phyloP scores from a whole-genome alignment of 495 filamentous ascomycete species.

The Aspergillus taichungensis region DNA sequence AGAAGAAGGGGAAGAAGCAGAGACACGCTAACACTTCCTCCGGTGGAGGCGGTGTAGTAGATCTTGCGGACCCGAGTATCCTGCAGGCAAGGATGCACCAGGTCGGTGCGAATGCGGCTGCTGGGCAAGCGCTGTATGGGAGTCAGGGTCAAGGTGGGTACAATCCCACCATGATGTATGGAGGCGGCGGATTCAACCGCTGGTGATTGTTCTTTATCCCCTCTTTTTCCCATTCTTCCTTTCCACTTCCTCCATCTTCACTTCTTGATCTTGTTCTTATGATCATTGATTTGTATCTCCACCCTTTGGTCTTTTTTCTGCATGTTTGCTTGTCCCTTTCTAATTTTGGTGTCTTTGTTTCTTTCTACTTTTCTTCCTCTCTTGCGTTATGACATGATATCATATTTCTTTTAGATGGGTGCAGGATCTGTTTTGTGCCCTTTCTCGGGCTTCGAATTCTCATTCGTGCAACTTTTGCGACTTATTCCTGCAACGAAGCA shows the following conservation, averaged over 20 bases:
- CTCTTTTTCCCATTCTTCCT: conserved; percentile 13
- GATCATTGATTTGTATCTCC: conserved; percentile 3
- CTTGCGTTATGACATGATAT: conserved; percentile 30
- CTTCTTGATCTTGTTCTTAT: neutral
- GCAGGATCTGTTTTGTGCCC: conserved; percentile 17
- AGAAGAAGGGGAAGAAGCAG: conserved; percentile 99
- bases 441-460: conserved; percentile 17
- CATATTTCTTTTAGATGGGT: conserved; percentile 20
- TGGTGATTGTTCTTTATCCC: conserved; percentile 51
- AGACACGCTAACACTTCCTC: conserved; percentile 99
- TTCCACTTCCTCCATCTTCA: conserved; percentile 7
- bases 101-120: conserved; percentile 54
- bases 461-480: conserved; percentile 23
- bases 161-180: conserved; percentile 82
- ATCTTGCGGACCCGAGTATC: conserved; percentile 99
- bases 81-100: conserved; percentile 96
- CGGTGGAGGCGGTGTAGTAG: conserved; percentile 95
- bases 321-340: conserved; percentile 15
- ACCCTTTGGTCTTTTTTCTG: conserved; percentile 1
- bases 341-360: conserved; percentile 12
- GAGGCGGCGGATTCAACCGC: conserved; percentile 53
- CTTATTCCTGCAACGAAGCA: conserved; percentile 24
- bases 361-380: conserved; percentile 5
- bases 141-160: conserved; percentile 98
- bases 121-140: conserved; percentile 79